Base-by-base conservation (phyloP, 2,329 filamentous ascomycete genomes). In the Fusarium oligoseptatum region DNA sequence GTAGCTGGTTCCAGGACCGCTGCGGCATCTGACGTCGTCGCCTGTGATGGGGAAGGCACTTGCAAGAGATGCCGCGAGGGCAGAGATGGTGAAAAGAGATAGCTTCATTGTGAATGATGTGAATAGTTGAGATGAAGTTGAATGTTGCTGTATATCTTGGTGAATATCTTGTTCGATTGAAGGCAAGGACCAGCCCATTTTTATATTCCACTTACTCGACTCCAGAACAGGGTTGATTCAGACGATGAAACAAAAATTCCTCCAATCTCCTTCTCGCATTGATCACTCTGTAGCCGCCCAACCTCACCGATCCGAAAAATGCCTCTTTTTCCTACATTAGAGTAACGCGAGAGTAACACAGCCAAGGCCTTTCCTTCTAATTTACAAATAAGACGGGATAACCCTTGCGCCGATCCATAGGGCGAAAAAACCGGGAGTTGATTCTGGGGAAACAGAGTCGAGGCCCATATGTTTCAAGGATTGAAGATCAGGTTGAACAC, bases 11-110 rank as follows among this genome's bases (percentile, higher is more conserved):
- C 62, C 52, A 12, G 67, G 62, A 10, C 69, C 69, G 3, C 34
- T 67, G 2, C 67, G 69, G 3, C 69, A 71, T 58, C 57, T 62
- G n/a, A 71, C 69, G 6, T 39, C 57, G 27, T 70, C 57, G 1
- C 69, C 67, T 8, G 57, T 63, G 41, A 71, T 71, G 27, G 45
- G 39, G 22, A 55, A 71, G 6, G 57, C 67, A 5, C 34, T 70
- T 2, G 41, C n/a, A 11, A 63, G 27, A 32, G 58, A 58, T 7
- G 8, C 22, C 0, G 14, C 17, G n/a, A 70, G 50, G 17, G 50
- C 17, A 14, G 9, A 36, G 5, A 50, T 32, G 22, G 56, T 27
- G n/a, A 66, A 20, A 22, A 61, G 32, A 32, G 64, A 66, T 5
- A 66, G 39, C 43, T 66, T 61, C 64, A 66, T 66, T 3, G 55